Conservation (phyloP, 176 grass and related monocot genomes). For the barley (Hordeum vulgare) region DNA sequence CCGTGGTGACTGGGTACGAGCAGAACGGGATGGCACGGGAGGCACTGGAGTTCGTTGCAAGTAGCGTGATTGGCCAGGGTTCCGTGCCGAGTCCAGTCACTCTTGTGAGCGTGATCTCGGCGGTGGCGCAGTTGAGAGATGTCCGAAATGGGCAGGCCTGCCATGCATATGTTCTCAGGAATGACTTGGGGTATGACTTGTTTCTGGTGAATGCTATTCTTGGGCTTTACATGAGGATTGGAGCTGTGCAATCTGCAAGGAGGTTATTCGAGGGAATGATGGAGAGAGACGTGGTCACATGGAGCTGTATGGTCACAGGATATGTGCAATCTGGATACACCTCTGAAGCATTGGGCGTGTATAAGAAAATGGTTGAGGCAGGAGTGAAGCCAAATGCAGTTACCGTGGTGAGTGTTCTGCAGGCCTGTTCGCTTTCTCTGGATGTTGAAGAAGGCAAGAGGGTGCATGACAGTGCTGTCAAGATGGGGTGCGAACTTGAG, state of each 20-base stretch:
- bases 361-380: slow-evolving; percentile 47
- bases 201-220: slow-evolving; percentile 44
- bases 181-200: slow-evolving; percentile 29
- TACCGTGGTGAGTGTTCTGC: slow-evolving; percentile 48
- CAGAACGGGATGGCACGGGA: slow-evolving; percentile 42
- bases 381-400: slow-evolving; percentile 40
- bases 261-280: slow-evolving; percentile 37
- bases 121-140: slow-evolving; percentile 29
- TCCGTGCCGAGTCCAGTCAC: slow-evolving; percentile 40
- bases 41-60: slow-evolving; percentile 58
- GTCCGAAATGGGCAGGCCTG: slow-evolving; percentile 33
- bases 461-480: slow-evolving; percentile 28
- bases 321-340: slow-evolving; percentile 34
- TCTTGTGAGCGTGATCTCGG: slow-evolving; percentile 56
- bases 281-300: slow-evolving; percentile 47
- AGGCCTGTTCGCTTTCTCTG: slow-evolving; percentile 43
- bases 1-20: slow-evolving; percentile 53
- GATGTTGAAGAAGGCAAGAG: slow-evolving; percentile 47
- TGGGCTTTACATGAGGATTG: slow-evolving; percentile 46
- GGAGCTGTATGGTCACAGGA: slow-evolving; percentile 61
- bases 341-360: slow-evolving; percentile 25
- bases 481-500: slow-evolving; percentile 48
- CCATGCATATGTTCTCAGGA: slow-evolving; percentile 50
- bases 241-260: slow-evolving; percentile 4
- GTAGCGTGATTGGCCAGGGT: slow-evolving; percentile 20